Conservation (phyloP, 2,329 filamentous ascomycete species). For the Zymoseptoria pseudotritici region DNA sequence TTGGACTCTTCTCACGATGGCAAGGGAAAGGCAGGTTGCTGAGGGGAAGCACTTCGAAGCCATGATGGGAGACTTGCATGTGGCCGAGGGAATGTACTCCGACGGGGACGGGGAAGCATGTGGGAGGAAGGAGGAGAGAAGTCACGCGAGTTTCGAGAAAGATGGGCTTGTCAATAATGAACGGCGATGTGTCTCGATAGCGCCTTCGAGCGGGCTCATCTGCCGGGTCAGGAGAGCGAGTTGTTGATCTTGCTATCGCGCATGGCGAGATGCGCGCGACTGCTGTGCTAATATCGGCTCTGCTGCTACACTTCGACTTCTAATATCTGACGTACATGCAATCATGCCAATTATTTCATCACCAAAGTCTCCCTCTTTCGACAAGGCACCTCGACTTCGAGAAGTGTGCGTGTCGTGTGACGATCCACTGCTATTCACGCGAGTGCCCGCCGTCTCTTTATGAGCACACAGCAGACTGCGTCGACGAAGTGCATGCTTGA, state of each 20-base stretch:
- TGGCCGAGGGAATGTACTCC: not conserved
- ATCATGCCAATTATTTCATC: not conserved
- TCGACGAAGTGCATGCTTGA: not conserved
- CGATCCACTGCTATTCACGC: not conserved
- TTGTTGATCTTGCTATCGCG: not conserved
- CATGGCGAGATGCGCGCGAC: not conserved
- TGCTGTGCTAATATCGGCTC: not conserved
- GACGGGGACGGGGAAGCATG: no score
- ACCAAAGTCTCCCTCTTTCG: not conserved
- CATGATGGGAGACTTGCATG: no score
- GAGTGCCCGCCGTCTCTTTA: not conserved
- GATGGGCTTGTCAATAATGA: no score
- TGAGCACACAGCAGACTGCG: not conserved
- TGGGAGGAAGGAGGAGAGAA: not conserved
- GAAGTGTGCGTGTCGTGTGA: not conserved
- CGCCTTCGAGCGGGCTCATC: not conserved
- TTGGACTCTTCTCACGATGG: slow-evolving; percentile 1
- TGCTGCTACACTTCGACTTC: not conserved
- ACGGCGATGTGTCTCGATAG: not conserved
- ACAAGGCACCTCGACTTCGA: not conserved
- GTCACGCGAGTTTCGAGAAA: no score
- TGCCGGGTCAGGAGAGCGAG: not conserved
- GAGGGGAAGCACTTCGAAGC: not conserved
- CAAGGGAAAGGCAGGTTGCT: not conserved
- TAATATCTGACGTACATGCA: not conserved